phyloP scores from a whole-genome alignment of 192 early-diverging fungal species.

The Backusella mclennaniae region DNA sequence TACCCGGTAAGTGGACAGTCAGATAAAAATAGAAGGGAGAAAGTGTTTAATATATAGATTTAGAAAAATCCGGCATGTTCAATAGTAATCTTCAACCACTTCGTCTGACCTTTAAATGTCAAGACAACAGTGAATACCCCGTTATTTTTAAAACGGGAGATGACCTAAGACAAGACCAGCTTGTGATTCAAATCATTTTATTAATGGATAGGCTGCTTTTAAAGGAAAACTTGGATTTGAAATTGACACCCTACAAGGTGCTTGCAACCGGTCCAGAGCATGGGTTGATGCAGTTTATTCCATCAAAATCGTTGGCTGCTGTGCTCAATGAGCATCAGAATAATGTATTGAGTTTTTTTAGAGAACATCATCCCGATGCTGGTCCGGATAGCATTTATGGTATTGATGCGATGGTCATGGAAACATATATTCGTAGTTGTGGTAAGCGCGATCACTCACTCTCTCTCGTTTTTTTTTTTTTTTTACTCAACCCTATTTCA shows the following conservation, averaged over 20 bases:
- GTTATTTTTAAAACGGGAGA: slow-evolving; percentile 99
- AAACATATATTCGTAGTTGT: slow-evolving; percentile 94
- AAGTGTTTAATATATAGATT: background rate
- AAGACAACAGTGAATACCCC: slow-evolving; percentile 87
- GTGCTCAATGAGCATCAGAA: slow-evolving; percentile 86
- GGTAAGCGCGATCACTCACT: slow-evolving; percentile 45
- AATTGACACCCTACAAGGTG: slow-evolving; percentile 92
- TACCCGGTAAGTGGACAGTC: slow-evolving; percentile 55
- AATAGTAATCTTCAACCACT: slow-evolving; percentile 90
- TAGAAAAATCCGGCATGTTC: slow-evolving; percentile 84
- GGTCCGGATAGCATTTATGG: slow-evolving; percentile 58
- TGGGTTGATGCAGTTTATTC: slow-evolving; percentile 93
- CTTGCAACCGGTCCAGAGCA: slow-evolving; percentile 94
- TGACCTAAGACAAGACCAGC: slow-evolving; percentile 85
- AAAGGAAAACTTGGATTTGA: slow-evolving; percentile 95
- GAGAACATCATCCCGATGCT: slow-evolving; percentile 69
- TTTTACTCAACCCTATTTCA: slow-evolving; percentile 17
- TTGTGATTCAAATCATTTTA: slow-evolving; percentile 96
- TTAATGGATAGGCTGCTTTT: slow-evolving; percentile 94
- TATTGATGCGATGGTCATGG: slow-evolving; percentile 78
- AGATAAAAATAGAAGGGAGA: too few species aligned
- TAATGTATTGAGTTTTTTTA: slow-evolving; percentile 79
- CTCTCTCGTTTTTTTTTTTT: background rate
- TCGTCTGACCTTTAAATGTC: slow-evolving; percentile 78
- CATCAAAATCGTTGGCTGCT: slow-evolving; percentile 84